Evolutionary conservation across 106 monocot species (phyloP).

Genomic region (Acanthochlamys bracteata): DNA sequence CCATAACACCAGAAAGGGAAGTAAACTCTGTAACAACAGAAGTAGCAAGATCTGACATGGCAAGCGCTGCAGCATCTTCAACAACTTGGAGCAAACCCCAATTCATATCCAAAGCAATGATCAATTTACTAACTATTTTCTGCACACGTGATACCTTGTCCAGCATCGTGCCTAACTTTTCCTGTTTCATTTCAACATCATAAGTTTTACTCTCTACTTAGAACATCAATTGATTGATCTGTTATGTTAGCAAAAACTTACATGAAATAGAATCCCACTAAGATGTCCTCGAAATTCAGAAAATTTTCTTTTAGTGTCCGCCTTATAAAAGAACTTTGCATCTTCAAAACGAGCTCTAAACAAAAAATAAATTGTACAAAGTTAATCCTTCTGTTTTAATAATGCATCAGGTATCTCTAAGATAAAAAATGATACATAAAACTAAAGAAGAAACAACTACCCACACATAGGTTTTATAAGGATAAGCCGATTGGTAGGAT

Average conservation of each 20-base stretch:
- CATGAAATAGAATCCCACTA: constrained; percentile 94
- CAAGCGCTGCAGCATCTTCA: constrained; percentile 63
- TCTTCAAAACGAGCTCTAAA: constrained; percentile 94
- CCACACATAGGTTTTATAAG: too few relatives aligned
- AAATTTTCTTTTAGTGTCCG: constrained; percentile 75
- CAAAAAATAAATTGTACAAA: too few relatives aligned
- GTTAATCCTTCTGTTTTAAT: too few relatives aligned
- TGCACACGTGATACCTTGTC: constrained; percentile 73
- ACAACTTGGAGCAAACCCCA: constrained; percentile 38
- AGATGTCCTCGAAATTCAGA: constrained; percentile 64
- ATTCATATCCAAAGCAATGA: constrained; percentile 43
- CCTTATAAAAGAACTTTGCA: constrained; percentile 90
- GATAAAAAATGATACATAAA: too few relatives aligned
- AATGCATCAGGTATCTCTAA: too few relatives aligned
- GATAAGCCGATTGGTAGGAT: too few relatives aligned
- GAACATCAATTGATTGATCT: too few relatives aligned
- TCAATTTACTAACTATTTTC: constrained; percentile 45
- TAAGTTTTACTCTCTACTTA: too few relatives aligned
- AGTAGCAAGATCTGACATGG: constrained; percentile 98
- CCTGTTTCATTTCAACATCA: constrained; percentile 40
- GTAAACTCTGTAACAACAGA: constrained; percentile 91
- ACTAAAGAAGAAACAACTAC: too few relatives aligned
- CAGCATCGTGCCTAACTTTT: constrained; percentile 89
- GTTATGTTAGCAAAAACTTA: too few relatives aligned
- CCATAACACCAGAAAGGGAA: constrained; percentile 91